These are phyloP conservation scores for Hypoxylon sp. DNA, from an alignment of 2,329 filamentous ascomycete genomes.

Conservation along the genomic window DNA sequence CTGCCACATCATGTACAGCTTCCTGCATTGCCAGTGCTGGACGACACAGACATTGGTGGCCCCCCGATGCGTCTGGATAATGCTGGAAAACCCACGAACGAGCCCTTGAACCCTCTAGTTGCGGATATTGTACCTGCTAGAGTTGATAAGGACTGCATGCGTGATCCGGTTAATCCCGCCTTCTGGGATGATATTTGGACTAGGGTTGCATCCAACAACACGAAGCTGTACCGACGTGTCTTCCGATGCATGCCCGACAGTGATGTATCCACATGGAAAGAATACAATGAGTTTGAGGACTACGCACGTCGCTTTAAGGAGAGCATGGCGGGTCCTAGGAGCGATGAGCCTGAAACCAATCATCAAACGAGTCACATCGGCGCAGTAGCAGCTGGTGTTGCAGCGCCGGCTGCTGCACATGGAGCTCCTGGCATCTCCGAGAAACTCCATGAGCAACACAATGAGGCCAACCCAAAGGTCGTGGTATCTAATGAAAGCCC, in stretches of 20 bases:
- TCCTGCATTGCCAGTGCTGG: slow-evolving; percentile 76
- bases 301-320: slow-evolving; percentile 85
- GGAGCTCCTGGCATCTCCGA: slow-evolving; percentile 48
- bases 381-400: slow-evolving; percentile 45
- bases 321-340: slow-evolving; percentile 71
- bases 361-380: slow-evolving; percentile 51
- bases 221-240: slow-evolving; percentile 90
- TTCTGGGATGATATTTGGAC: slow-evolving; percentile 95
- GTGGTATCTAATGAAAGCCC: slow-evolving; percentile 40
- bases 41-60: slow-evolving; percentile 87
- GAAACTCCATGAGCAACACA: slow-evolving; percentile 42
- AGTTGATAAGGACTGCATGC: slow-evolving; percentile 93
- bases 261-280: slow-evolving; percentile 92
- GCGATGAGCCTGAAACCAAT: slow-evolving; percentile 67
- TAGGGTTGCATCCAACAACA: slow-evolving; percentile 91
- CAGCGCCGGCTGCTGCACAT: slow-evolving; percentile 50
- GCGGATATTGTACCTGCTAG: slow-evolving; percentile 80
- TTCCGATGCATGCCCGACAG: slow-evolving; percentile 98
- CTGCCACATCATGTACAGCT: slow-evolving; percentile 79
- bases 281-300: slow-evolving; percentile 86
- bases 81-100: slow-evolving; percentile 63
- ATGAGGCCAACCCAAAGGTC: slow-evolving; percentile 42
- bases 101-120: slow-evolving; percentile 67
- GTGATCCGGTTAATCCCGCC: slow-evolving; percentile 83
- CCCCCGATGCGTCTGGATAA: slow-evolving; percentile 73